Evolutionary conservation across 2,329 filamentous ascomycete genomes (phyloP).

Genomic region (Ceratocystiopsis brevicomis): DNA sequence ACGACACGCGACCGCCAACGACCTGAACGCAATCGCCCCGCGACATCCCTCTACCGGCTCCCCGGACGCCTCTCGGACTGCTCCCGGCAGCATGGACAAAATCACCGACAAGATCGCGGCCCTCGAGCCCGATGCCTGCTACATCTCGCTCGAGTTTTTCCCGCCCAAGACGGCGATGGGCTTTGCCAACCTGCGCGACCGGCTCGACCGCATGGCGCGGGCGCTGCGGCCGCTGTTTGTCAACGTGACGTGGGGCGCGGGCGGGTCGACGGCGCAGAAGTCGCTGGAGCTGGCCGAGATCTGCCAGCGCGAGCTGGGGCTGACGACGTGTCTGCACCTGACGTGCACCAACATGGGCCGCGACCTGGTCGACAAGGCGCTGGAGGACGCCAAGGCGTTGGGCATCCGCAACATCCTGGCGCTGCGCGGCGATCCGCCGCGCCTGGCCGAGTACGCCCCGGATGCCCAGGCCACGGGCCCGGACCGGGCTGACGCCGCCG

Average conservation of each 20-base stretch:
- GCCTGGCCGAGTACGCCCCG: slow-evolving; percentile 80
- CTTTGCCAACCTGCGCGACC: slow-evolving; percentile 58
- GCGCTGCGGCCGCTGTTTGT: slow-evolving; percentile 85
- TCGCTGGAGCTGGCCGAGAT: slow-evolving; percentile 88
- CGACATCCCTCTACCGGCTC: too few species aligned
- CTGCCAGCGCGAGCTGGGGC: slow-evolving; percentile 74
- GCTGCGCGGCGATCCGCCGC: slow-evolving; percentile 75
- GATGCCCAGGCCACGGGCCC: too few species aligned
- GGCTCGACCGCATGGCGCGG: slow-evolving; percentile 85
- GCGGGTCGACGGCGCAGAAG: slow-evolving; percentile 77
- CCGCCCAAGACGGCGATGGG: slow-evolving; percentile 94
- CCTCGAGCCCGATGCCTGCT: slow-evolving; percentile 60
- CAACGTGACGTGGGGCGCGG: slow-evolving; percentile 94
- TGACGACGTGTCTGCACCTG: slow-evolving; percentile 89
- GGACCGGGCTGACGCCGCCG: too few species aligned
- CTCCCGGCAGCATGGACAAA: slow-evolving; percentile 44
- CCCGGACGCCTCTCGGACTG: too few species aligned
- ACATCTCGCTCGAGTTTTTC: slow-evolving; percentile 98
- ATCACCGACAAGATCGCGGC: slow-evolving; percentile 92
- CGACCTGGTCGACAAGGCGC: slow-evolving; percentile 64
- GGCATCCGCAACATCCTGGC: slow-evolving; percentile 91
- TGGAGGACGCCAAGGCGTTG: slow-evolving; percentile 76
- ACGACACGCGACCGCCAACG: too few species aligned
- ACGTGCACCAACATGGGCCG: slow-evolving; percentile 97
- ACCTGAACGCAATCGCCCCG: too few species aligned